phyloP scores from a whole-genome alignment of 306 rosid genomes.

The Cyclanthera cordifolia region DNA sequence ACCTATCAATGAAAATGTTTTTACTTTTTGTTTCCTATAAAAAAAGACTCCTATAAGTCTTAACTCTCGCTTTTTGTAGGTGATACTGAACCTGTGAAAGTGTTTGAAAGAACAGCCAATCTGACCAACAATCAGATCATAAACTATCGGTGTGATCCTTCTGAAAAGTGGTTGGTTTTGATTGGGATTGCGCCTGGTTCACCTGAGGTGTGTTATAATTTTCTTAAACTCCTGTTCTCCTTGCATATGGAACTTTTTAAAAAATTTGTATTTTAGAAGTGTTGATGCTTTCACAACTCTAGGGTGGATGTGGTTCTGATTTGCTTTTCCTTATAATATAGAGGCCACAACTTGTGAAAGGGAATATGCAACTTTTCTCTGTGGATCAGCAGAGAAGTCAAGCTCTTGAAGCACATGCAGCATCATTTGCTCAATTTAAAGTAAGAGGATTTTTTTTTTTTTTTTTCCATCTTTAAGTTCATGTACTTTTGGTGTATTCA shows the following conservation, averaged over 20 bases:
- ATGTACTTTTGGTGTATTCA: neutral
- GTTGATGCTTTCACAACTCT: neutral
- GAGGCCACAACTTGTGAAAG: constrained; percentile 97
- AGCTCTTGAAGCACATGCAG: constrained; percentile 99
- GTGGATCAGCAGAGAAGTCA: constrained; percentile 98
- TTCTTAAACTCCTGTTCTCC: neutral
- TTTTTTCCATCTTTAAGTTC: neutral
- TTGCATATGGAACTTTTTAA: too few species aligned
- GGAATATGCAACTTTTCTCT: constrained; percentile 95
- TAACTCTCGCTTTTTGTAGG: constrained; percentile 34
- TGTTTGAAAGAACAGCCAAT: constrained; percentile 93
- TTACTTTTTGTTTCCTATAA: too few species aligned
- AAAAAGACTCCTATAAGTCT: constrained; percentile 19
- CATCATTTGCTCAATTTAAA: constrained; percentile 86
- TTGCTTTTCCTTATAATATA: constrained; percentile 18
- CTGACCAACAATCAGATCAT: constrained; percentile 88
- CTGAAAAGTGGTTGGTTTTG: constrained; percentile 98
- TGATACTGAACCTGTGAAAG: constrained; percentile 87
- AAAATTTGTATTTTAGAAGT: neutral
- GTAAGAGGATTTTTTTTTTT: constrained; percentile 21
- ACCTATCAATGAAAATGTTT: too few species aligned
- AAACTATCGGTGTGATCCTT: constrained; percentile 88
- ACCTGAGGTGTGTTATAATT: constrained; percentile 57
- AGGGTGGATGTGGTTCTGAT: constrained; percentile 15
- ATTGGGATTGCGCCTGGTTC: constrained; percentile 99